Evolutionary conservation across 2,329 filamentous ascomycete species (phyloP), one percentile per base, ranked within the genome.

Genomic region (Verticillium isaacii): DNA sequence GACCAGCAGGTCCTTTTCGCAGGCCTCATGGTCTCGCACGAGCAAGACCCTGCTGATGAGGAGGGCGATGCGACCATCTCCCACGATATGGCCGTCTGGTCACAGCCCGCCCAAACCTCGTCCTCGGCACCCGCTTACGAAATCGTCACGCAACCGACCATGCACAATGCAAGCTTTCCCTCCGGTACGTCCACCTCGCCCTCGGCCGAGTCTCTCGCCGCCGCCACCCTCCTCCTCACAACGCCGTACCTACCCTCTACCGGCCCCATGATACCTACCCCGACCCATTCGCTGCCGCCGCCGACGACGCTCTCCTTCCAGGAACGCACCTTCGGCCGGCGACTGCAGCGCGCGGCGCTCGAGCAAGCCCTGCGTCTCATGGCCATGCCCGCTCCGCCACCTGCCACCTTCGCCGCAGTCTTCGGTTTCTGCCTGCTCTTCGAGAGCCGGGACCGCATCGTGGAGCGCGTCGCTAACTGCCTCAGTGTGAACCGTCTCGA

Each of bases 381-480:
- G 2, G 76, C 71, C 15, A 78, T 80, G 71, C 69, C 75, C 2
- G 74, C 80, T 65, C 80, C 84, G 57, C 78, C 82, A 0, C 78
- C 80, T 2, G 71, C 77, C 2, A 73, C 73, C 1, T 78, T 87
- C 61, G 75, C 78, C n/a, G 80, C 82, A 37, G 80, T 87, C 1
- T 93, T 93, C 71, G 88, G 86, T 39, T 89, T 92, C 61, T 87
- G 86, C n/a, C 75, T 89, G 19, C 80, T 87, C 32, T 88, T 88
- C 64, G 82, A 87, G 68, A 74, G 77, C 1, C 74, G 74, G 5
- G 80, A 83, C 5, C 67, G 73, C 41, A 85, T 87, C 60, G 64
- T 82, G 32, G 64, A 71, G 19, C 77, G 79, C 15, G 71, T 82
- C 15, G 71, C 62, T 17, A 65, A 66, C 12, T 68, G 71, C 4